phyloP scores from a whole-genome alignment of 108 stramenopile species.

The Skeletonema costatum region DNA sequence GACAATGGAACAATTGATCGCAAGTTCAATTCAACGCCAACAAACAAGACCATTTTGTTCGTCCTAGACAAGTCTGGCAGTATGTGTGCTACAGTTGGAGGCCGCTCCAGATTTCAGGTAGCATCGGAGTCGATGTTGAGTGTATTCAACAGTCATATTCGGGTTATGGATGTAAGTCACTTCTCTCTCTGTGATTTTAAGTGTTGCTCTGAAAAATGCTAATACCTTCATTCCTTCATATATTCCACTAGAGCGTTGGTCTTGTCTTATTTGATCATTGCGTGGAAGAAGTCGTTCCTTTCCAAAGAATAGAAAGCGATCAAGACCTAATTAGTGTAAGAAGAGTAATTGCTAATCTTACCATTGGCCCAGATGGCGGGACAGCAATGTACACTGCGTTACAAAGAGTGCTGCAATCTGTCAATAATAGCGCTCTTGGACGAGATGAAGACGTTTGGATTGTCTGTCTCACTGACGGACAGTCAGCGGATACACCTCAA shows the following conservation, averaged over 20 bases:
- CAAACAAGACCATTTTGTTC: slow-evolving; percentile 12
- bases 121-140: slow-evolving; percentile 23
- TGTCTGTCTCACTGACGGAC: slow-evolving; percentile 29
- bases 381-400: slow-evolving; percentile 22
- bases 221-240: background rate
- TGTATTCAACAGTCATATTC: slow-evolving; percentile 30
- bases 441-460: slow-evolving; percentile 18
- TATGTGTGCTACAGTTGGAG: slow-evolving; percentile 10
- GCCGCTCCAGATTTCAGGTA: slow-evolving; percentile 14
- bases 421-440: background rate
- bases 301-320: slow-evolving; percentile 1
- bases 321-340: background rate
- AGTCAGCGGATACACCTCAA: slow-evolving; percentile 8
- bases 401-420: slow-evolving; percentile 1
- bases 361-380: slow-evolving; percentile 8
- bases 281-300: slow-evolving; percentile 5
- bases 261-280: slow-evolving; percentile 17
- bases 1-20: slow-evolving; percentile 30
- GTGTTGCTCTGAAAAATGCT: background rate
- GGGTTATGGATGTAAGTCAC: slow-evolving; percentile 22
- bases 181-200: background rate
- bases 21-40: slow-evolving; percentile 17
- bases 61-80: slow-evolving; percentile 32
- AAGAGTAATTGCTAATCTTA: slow-evolving; percentile 3
- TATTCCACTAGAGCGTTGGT: slow-evolving; percentile 8